A percentile compares a stretch with the other conserved stretches of the same genome.
phyloP scores from a whole-genome alignment of 805 yeast species.

The Starmerella vaccinii region DNA sequence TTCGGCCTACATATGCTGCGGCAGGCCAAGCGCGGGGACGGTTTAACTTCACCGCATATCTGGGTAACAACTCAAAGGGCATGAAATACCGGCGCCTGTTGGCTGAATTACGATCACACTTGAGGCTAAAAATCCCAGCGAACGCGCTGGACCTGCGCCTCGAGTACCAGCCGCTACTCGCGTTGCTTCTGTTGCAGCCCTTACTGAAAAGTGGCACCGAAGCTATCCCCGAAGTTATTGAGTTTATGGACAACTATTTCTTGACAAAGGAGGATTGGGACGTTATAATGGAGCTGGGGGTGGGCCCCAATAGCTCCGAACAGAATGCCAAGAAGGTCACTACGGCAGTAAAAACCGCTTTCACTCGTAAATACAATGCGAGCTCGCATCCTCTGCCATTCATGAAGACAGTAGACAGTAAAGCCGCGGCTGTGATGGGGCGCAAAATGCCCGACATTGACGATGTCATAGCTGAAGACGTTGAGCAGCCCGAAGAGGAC shows the following conservation, averaged over 20 bases:
- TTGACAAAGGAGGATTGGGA: conserved; percentile 92
- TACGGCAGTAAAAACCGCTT: conserved; percentile 69
- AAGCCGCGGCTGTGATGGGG: conserved; percentile 31
- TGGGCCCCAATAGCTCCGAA: conserved; percentile 44
- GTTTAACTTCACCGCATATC: conserved; percentile 70
- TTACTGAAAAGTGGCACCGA: conserved; percentile 45
- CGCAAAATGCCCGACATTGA: conserved; percentile 50
- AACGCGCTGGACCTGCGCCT: conserved; percentile 64
- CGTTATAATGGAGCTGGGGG: conserved; percentile 66
- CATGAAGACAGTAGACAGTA: conserved; percentile 41
- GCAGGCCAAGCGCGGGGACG: conserved; percentile 63
- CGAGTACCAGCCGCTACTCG: conserved; percentile 61
- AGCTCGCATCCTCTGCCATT: conserved; percentile 75
- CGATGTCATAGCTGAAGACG: conserved; percentile 56
- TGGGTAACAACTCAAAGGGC: conserved; percentile 81
- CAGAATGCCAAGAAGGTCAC: conserved; percentile 53
- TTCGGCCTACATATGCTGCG: conserved; percentile 58
- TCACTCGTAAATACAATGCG: conserved; percentile 75
- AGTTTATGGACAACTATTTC: conserved; percentile 73
- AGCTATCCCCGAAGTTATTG: conserved; percentile 57
- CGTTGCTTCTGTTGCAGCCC: conserved; percentile 49
- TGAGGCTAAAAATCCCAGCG: conserved; percentile 69
- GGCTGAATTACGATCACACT: conserved; percentile 82
- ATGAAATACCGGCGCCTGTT: conserved; percentile 67
- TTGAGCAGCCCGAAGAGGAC: conserved; percentile 27